These are phyloP conservation scores for Boletus reticuloceps DNA, from an alignment of 768 basidiomycete species.

Conservation along the genomic window DNA sequence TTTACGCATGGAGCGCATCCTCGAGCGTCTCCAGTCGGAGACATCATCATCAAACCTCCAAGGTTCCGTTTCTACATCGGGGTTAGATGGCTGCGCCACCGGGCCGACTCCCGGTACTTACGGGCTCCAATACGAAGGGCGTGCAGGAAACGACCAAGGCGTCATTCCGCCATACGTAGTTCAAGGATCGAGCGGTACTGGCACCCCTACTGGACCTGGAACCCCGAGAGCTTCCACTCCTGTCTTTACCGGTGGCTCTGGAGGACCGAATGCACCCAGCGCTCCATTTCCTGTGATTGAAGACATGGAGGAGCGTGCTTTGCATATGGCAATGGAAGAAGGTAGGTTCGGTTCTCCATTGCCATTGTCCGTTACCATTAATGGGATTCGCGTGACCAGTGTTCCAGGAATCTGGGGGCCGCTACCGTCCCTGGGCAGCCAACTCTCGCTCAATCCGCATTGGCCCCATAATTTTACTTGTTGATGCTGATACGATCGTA, in stretches of 20 bases:
- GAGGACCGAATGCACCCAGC: conserved; percentile 4
- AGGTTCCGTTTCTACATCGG: conserved; percentile 22
- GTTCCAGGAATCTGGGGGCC: conserved; percentile 53
- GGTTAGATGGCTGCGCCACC: conserved; percentile 19
- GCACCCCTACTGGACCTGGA: conserved; percentile 26
- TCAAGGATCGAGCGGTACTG: conserved; percentile 17
- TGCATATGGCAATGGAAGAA: conserved; percentile 52
- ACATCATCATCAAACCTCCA: conserved; percentile 20
- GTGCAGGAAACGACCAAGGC: conserved; percentile 56
- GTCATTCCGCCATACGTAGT: conserved; percentile 22
- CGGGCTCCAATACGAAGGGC: conserved; percentile 66
- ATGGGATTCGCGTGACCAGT: conserved; percentile 35
- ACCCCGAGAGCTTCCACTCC: conserved; percentile 20
- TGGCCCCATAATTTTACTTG: conserved; percentile 75
- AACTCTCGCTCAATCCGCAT: conserved; percentile 74
- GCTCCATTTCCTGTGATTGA: conserved; percentile 25
- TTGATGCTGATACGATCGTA: conserved; percentile 88
- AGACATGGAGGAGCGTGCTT: conserved; percentile 47
- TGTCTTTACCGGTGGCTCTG: conserved; percentile 2
- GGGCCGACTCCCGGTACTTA: conserved; percentile 42
- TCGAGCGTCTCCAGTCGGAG: conserved; percentile 30
- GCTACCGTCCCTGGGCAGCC: conserved; percentile 71
- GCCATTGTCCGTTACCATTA: conserved; percentile 36
- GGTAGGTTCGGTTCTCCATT: conserved; percentile 34
- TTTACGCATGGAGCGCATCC: conserved; percentile 33